Conservation (phyloP, 106 monocot species). For the Dioscorea zingiberensis region DNA sequence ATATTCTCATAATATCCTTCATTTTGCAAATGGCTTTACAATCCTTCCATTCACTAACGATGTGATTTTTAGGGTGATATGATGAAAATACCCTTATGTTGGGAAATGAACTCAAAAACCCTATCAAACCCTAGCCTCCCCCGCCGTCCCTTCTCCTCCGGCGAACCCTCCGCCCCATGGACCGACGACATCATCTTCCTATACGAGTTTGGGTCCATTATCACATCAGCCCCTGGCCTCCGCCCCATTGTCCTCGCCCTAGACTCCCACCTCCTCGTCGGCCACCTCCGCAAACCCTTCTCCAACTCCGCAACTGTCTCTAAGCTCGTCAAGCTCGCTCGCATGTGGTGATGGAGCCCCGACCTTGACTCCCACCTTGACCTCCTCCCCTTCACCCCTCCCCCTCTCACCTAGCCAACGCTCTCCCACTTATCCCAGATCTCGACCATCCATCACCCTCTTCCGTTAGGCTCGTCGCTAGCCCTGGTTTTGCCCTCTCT, state of each 20-base stretch:
- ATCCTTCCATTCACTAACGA: no score
- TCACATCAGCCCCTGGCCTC: conserved; percentile 42
- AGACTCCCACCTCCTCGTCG: conserved; percentile 38
- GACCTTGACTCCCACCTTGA: conserved; percentile 47
- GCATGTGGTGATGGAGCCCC: conserved; percentile 56
- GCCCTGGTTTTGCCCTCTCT: conserved; percentile 40
- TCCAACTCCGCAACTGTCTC: conserved; percentile 27
- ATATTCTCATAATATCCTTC: no score
- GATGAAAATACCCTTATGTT: no score
- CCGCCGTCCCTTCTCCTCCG: neutral
- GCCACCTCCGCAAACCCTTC: conserved; percentile 20
- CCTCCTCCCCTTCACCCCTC: conserved; percentile 28
- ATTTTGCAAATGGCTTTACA: no score
- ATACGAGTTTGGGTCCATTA: conserved; percentile 55
- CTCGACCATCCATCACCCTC: conserved; percentile 52
- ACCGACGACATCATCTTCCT: conserved; percentile 56
- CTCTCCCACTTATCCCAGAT: conserved; percentile 23
- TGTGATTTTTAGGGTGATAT: no score
- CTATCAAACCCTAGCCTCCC: neutral
- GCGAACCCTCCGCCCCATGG: conserved; percentile 15
- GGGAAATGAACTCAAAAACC: no score
- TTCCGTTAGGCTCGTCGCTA: conserved; percentile 85
- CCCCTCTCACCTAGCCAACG: conserved; percentile 21
- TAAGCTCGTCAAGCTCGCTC: conserved; percentile 29
- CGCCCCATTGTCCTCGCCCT: conserved; percentile 34